phyloP scores from a whole-genome alignment of 2,329 filamentous ascomycete genomes.

The Trichophyton verrucosum region DNA sequence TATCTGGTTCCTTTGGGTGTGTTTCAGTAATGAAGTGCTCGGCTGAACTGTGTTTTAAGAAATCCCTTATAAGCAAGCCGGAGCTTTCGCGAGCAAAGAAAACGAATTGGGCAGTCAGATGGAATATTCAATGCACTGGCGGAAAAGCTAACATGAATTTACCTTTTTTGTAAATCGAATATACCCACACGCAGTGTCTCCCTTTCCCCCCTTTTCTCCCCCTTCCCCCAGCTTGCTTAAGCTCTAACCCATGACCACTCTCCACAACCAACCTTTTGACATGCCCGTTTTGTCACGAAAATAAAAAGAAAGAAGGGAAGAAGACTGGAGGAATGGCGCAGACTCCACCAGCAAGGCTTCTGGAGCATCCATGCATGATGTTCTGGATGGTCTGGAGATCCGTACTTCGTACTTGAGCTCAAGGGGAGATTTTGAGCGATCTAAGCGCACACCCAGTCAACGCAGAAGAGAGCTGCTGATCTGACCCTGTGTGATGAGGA shows the following conservation, averaged over 20 bases:
- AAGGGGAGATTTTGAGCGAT: background rate
- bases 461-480: background rate
- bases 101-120: background rate
- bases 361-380: conserved; percentile 1
- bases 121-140: background rate
- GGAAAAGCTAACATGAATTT: background rate
- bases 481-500: background rate
- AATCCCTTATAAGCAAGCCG: background rate
- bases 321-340: background rate
- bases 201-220: background rate
- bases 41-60: background rate
- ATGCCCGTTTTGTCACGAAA: background rate
- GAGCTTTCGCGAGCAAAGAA: background rate
- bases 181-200: background rate
- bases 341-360: background rate
- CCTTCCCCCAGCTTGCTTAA: background rate
- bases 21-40: background rate
- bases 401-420: background rate
- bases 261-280: background rate
- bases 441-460: background rate
- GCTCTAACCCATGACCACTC: background rate
- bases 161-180: background rate
- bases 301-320: background rate
- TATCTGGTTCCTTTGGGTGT: background rate
- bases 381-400: background rate